phyloP scores from a whole-genome alignment of 2,329 filamentous ascomycete genomes.

The Arthroderma sp. region DNA sequence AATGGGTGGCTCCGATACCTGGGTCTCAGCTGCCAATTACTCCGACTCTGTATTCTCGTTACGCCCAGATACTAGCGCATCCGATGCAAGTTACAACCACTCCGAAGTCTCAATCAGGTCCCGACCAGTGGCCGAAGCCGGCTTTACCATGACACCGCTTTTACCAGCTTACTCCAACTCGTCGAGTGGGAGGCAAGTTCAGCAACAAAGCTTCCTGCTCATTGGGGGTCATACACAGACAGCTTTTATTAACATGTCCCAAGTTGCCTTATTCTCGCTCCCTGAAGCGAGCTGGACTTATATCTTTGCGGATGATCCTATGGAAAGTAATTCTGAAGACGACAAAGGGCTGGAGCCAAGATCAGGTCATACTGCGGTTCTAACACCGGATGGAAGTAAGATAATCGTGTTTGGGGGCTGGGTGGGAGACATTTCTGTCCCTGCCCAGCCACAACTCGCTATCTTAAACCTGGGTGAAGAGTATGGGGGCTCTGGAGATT shows the following conservation, averaged over 20 bases:
- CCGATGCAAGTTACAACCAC: constrained; percentile 6
- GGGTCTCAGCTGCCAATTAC: constrained; percentile 61
- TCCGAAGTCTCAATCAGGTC: constrained; percentile 42
- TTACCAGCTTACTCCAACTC: constrained; percentile 56
- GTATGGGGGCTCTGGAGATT: constrained; percentile 44
- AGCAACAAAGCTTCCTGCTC: constrained; percentile 66
- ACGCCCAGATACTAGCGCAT: constrained; percentile 15
- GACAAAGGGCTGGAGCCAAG: constrained; percentile 55
- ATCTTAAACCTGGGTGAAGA: constrained; percentile 62
- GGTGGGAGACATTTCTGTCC: constrained; percentile 66
- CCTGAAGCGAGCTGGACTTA: constrained; percentile 83
- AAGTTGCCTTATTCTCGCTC: constrained; percentile 72
- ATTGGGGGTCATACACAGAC: constrained; percentile 71
- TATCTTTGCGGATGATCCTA: constrained; percentile 46
- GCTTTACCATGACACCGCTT: constrained; percentile 69
- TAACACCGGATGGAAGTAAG: constrained; percentile 64
- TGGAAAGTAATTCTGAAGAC: constrained; percentile 29
- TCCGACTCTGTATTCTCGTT: constrained; percentile 66
- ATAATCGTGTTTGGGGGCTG: constrained; percentile 78
- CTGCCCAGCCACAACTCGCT: constrained; percentile 70
- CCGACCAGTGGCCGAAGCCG: constrained; percentile 66
- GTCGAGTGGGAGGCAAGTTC: constrained; percentile 48
- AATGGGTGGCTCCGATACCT: constrained; percentile 35
- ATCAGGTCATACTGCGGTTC: constrained; percentile 75
- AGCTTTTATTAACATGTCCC: constrained; percentile 91